Evolutionary conservation across 2,329 filamentous ascomycete genomes (phyloP), one percentile per base, ranked within the genome.

Genomic region (Talaromyces sp.): DNA sequence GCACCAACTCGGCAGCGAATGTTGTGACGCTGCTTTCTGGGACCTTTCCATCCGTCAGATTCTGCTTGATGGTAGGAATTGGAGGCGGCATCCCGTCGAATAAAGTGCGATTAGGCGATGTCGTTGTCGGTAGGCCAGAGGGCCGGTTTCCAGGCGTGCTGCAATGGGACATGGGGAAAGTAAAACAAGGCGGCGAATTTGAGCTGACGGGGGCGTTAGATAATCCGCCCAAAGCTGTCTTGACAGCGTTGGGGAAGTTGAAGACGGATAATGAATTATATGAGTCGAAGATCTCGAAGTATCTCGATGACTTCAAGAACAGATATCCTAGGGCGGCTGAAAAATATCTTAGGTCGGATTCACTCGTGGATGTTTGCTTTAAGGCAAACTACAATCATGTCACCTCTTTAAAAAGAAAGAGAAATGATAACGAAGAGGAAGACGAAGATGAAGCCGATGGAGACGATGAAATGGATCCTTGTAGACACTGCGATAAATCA

Each of bases 61-160:
- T 79, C 45, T 73, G 74, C 4, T 69, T 82, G 1, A 76, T 82
- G 74, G 77, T 82, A 1, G 79, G 79, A 33, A 77, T 81, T 52
- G 78, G 74, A 3, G 75, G 74, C 57, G 70, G 69, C 22, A 66
- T 62, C 19, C 69, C 68, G 1, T 54, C 13, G 33, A 67, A 59
- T 54, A 67, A 72, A 62, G 69, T 72, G 13, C 64, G 69, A 16
- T 69, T 73, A 1, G 71, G 71, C 7, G 70, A 73, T 60, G 65
- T 73, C 24, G 70, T 72, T 41, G 67, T 73, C 24, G 67, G 69
- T n/a, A 35, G 31, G 37, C 67, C 69, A 14, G 19, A 41, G 6
- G 58, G 67, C 16, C 59, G 54, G 8, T 52, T 60, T 13, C 61
- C 68, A 16, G 72, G 70, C n/a, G 68, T 73, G 9, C 39, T 73